These are phyloP conservation scores for Suillus lakei DNA, from an alignment of 768 basidiomycete species.

Conservation along the genomic window DNA sequence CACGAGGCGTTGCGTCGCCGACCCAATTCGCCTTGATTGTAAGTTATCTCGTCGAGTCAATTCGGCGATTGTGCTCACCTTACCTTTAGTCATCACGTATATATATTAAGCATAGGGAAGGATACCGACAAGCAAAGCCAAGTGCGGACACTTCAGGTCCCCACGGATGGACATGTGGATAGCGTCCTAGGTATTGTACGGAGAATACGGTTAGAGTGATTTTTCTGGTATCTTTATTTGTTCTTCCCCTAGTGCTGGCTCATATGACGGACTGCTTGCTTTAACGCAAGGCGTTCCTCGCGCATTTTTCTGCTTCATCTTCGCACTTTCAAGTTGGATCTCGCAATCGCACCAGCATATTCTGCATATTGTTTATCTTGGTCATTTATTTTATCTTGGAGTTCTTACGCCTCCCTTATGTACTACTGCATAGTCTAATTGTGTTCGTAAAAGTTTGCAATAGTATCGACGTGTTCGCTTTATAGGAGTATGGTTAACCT, in stretches of 20 bases:
- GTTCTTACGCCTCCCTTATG: slow-evolving; percentile 31
- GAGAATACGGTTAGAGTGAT: slow-evolving; percentile 29
- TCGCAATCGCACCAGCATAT: slow-evolving; percentile 38
- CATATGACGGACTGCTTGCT: slow-evolving; percentile 33
- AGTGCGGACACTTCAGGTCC: background rate
- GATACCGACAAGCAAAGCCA: slow-evolving; percentile 3
- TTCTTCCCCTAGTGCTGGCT: slow-evolving; percentile 22
- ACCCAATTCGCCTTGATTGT: slow-evolving; percentile 22
- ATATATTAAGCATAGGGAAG: slow-evolving; percentile 4
- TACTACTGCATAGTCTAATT: slow-evolving; percentile 19
- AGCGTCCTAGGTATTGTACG: slow-evolving; percentile 17
- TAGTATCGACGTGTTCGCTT: slow-evolving; percentile 17
- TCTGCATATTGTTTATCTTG: slow-evolving; percentile 41
- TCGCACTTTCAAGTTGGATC: slow-evolving; percentile 35
- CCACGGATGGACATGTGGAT: slow-evolving; percentile 9
- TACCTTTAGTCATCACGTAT: background rate
- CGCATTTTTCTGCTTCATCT: slow-evolving; percentile 13
- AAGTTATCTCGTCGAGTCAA: background rate
- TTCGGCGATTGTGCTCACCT: background rate
- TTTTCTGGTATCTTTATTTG: slow-evolving; percentile 34
- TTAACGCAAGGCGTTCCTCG: slow-evolving; percentile 23
- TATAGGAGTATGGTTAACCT: background rate
- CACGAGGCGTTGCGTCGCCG: slow-evolving; percentile 40
- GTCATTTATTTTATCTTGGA: slow-evolving; percentile 44
- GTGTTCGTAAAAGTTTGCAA: slow-evolving; percentile 13